Conservation (phyloP, 192 early-diverging fungal species). For the Ambispora gerdemannii region DNA sequence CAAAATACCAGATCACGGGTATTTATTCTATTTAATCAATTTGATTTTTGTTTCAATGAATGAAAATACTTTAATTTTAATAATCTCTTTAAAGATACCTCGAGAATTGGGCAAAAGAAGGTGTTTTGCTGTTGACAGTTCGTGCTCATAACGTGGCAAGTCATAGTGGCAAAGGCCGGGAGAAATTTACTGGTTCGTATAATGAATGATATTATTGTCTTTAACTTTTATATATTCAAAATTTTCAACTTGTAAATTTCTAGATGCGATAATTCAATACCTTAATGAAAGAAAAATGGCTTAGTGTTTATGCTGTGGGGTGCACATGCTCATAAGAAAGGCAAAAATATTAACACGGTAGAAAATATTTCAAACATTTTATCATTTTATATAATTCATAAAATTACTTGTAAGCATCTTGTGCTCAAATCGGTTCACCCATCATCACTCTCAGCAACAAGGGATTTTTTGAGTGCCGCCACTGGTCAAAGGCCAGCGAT, state of each 20-base stretch:
- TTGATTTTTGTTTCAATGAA: neutral
- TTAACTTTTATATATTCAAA: too few relatives aligned
- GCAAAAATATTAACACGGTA: slow-evolving; percentile 60
- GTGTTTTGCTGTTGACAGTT: slow-evolving; percentile 89
- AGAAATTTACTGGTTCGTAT: slow-evolving; percentile 73
- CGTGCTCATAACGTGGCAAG: slow-evolving; percentile 72
- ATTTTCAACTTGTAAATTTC: too few relatives aligned
- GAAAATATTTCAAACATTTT: too few relatives aligned
- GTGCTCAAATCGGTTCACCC: slow-evolving; percentile 88
- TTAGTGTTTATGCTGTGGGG: slow-evolving; percentile 98
- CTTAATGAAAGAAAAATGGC: slow-evolving; percentile 56
- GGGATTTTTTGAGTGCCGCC: slow-evolving; percentile 84
- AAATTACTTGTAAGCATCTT: too few relatives aligned
- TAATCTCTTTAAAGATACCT: slow-evolving; percentile 55
- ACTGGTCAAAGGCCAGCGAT: slow-evolving; percentile 85
- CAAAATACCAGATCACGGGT: slow-evolving; percentile 68
- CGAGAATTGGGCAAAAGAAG: slow-evolving; percentile 78
- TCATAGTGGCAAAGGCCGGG: slow-evolving; percentile 83
- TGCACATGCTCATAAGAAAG: slow-evolving; percentile 82
- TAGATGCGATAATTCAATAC: slow-evolving; percentile 73
- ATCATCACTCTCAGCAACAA: slow-evolving; percentile 77
- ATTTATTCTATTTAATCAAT: neutral
- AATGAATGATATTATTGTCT: too few relatives aligned
- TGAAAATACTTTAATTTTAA: too few relatives aligned
- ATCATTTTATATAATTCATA: too few relatives aligned